Evolutionary conservation across 371 early-diverging fungal species (phyloP).

Genomic region (Mortierella sp.): DNA sequence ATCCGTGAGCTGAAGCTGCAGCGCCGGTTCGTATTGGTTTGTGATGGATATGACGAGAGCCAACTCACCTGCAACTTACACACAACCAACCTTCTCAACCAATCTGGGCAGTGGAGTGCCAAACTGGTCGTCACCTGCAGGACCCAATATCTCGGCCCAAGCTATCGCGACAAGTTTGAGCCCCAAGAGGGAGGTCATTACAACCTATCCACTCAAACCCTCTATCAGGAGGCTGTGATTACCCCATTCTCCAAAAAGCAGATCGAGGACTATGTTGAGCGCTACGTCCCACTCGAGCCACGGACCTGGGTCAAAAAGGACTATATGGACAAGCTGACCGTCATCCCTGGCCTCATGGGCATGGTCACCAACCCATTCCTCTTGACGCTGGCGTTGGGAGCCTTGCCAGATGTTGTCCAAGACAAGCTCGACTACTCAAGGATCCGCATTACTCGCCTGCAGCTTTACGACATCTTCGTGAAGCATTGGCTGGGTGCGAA

Average conservation of each 20-base stretch:
- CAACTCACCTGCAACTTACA: not conserved
- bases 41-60: slow-evolving; percentile 21
- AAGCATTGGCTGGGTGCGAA: slow-evolving; percentile 5
- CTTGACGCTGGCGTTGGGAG: not conserved
- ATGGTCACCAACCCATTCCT: not conserved
- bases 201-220: too few relatives aligned
- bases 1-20: not conserved
- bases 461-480: not conserved
- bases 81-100: slow-evolving; percentile 3
- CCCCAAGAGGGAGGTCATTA: not conserved
- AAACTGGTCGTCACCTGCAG: slow-evolving; percentile 14
- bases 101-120: not conserved
- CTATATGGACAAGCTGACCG: not conserved
- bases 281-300: not conserved
- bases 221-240: slow-evolving; percentile 13
- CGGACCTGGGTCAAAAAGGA: not conserved
- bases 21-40: slow-evolving; percentile 1
- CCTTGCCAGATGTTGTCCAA: not conserved
- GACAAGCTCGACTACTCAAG: not conserved
- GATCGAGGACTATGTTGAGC: slow-evolving; percentile 10
- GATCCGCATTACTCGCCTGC: not conserved
- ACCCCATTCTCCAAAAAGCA: not conserved
- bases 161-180: not conserved
- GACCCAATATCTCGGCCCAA: not conserved
- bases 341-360: not conserved